Conservation (phyloP, 176 grass and related monocot genomes). For the Oryza brachyantha region DNA sequence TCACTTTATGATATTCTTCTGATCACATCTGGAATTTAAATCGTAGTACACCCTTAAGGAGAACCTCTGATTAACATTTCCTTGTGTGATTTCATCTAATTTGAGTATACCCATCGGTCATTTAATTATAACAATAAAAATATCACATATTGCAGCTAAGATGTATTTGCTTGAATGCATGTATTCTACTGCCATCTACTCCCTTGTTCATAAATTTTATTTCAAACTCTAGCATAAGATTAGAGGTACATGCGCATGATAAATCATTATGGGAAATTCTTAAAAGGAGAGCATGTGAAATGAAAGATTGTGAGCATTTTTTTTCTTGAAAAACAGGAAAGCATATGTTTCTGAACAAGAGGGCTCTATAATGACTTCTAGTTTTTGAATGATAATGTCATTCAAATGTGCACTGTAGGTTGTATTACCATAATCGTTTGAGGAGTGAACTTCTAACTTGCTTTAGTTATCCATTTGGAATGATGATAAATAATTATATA, state of each 20-base stretch:
- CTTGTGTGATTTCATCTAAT: background rate
- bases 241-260: background rate
- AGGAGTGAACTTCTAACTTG: background rate
- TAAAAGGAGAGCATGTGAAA: background rate
- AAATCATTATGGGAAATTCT: background rate
- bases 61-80: background rate
- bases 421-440: background rate
- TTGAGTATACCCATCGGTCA: background rate
- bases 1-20: background rate
- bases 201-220: background rate
- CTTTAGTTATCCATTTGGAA: background rate
- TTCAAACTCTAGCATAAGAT: background rate
- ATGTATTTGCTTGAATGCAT: background rate
- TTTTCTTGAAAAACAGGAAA: background rate
- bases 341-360: conserved; percentile 1
- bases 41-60: background rate
- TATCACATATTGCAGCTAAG: background rate
- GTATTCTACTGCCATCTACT: background rate
- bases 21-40: background rate
- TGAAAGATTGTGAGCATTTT: background rate
- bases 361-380: background rate
- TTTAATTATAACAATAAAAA: background rate
- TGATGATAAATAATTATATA: background rate
- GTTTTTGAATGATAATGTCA: background rate
- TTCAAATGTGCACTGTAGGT: background rate